These are phyloP conservation scores for Hebeloma cylindrosporum DNA, from an alignment of 768 basidiomycete species.

Conservation along the genomic window DNA sequence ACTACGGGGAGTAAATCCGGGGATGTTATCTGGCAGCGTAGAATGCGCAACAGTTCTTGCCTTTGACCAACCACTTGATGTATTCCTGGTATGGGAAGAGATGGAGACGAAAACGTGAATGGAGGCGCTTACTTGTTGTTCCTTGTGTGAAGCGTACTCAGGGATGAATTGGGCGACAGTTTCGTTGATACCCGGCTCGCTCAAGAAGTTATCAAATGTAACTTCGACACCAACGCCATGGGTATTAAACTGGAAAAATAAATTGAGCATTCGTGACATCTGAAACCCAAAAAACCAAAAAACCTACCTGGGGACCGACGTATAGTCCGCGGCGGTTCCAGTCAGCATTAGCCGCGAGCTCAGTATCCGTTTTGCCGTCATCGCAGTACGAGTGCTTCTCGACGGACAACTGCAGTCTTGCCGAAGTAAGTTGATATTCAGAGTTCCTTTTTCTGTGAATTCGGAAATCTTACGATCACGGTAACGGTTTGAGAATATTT, in stretches of 20 bases:
- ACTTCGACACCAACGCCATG: conserved; percentile 87
- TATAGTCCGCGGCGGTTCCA: conserved; percentile 92
- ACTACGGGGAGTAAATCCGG: too few species aligned
- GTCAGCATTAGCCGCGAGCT: conserved; percentile 84
- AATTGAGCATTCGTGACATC: neutral
- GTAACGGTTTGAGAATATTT: neutral
- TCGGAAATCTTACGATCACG: neutral
- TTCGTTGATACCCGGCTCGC: conserved; percentile 88
- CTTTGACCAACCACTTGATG: conserved; percentile 80
- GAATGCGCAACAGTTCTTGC: too few species aligned
- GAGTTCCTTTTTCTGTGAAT: conserved; percentile 56
- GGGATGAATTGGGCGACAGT: conserved; percentile 82
- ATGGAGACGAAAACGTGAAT: conserved; percentile 11
- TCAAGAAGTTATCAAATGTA: conserved; percentile 86
- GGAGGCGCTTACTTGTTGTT: conserved; percentile 69
- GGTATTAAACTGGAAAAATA: conserved; percentile 70
- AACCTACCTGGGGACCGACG: conserved; percentile 80
- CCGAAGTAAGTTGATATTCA: conserved; percentile 76
- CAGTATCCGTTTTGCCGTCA: conserved; percentile 69
- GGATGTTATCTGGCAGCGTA: too few species aligned
- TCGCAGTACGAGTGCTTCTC: conserved; percentile 89
- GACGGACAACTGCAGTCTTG: conserved; percentile 82
- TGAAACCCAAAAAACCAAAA: neutral
- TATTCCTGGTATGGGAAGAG: conserved; percentile 81
- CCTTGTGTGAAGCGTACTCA: conserved; percentile 86